Percentiles rank a stretch among this genome's conserved stretches.
Conservation (phyloP, 2,329 filamentous ascomycete genomes). For the Colletotrichum kahawae region DNA sequence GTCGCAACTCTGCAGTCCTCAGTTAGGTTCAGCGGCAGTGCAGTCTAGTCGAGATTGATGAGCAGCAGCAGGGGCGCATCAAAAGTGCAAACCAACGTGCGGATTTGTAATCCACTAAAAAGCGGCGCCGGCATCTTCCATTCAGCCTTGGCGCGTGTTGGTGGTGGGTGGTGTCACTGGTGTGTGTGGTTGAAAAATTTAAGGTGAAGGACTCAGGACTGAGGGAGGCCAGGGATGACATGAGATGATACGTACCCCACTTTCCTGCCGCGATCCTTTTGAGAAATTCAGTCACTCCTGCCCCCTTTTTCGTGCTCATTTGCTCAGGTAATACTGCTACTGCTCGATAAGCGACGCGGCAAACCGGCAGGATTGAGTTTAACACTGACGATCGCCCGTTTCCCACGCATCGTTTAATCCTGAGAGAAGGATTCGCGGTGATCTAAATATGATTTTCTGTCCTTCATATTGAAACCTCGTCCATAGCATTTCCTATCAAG, state of each 20-base stretch:
- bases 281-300: background rate
- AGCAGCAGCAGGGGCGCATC: background rate
- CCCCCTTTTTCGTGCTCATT: background rate
- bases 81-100: background rate
- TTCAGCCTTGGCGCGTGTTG: background rate
- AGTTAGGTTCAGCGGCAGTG: background rate
- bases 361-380: background rate
- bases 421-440: background rate
- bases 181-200: background rate
- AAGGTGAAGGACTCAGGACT: background rate
- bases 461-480: background rate
- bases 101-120: conserved; percentile 21
- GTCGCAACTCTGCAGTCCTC: background rate
- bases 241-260: background rate
- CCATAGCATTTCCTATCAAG: background rate
- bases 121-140: background rate
- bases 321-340: background rate
- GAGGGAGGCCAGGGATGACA: background rate
- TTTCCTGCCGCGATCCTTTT: background rate
- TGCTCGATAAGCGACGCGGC: background rate
- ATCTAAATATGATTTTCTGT: background rate
- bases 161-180: background rate
- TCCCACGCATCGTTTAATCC: background rate
- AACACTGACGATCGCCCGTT: background rate
- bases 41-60: background rate